phyloP scores from a whole-genome alignment of 306 rosid species.

The Rosa chinensis region DNA sequence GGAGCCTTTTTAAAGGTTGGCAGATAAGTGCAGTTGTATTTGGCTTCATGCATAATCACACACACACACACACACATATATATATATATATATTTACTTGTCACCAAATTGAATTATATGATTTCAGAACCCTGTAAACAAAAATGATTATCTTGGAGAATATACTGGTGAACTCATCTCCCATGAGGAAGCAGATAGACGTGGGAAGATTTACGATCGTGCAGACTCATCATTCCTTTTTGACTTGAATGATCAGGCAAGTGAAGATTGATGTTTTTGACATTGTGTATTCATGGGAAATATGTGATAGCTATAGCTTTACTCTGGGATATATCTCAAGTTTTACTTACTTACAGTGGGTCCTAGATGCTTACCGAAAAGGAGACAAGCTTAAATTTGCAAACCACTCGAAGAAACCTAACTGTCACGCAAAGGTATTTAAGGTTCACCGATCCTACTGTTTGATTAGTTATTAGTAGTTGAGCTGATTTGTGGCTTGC shows the following conservation, averaged over 20 bases:
- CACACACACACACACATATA: neutral
- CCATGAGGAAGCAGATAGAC: constrained; percentile 94
- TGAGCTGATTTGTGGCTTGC: constrained; percentile 28
- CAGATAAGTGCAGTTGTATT: constrained; percentile 11
- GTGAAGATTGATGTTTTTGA: constrained; percentile 24
- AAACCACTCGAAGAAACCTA: constrained; percentile 92
- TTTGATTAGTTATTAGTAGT: constrained; percentile 14
- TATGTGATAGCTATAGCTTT: neutral
- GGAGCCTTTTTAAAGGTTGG: constrained; percentile 95
- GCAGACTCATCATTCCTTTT: constrained; percentile 97
- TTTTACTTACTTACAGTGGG: constrained; percentile 58
- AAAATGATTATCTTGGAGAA: constrained; percentile 95
- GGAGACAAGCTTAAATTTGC: constrained; percentile 99
- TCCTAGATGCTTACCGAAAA: constrained; percentile 96
- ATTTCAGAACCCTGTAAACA: constrained; percentile 89
- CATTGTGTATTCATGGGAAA: constrained; percentile 16
- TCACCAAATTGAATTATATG: constrained; percentile 38
- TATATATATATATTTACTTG: constrained; percentile 12
- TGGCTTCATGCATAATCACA: constrained; percentile 8
- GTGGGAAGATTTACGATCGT: constrained; percentile 97
- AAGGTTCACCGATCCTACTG: constrained; percentile 9
- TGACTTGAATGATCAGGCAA: constrained; percentile 97
- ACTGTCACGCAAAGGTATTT: constrained; percentile 88
- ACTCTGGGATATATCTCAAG: constrained; percentile 5
- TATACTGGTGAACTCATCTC: constrained; percentile 96